Conservation (phyloP, 495 filamentous ascomycete genomes). For the Durotheca rogersii region DNA sequence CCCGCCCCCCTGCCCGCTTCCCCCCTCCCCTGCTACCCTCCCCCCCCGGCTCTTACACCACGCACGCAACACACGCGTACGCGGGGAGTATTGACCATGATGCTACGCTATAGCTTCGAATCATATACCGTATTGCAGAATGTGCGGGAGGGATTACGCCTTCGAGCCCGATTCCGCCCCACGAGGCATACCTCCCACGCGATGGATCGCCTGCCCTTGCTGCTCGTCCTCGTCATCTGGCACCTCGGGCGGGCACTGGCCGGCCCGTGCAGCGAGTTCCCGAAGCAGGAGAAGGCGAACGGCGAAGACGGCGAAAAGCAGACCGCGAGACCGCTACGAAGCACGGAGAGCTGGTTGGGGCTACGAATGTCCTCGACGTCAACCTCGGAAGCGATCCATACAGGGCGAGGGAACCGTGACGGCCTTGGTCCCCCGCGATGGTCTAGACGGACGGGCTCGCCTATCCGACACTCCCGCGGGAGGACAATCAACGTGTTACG, state of each 20-base stretch:
- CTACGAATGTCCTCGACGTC: too few species aligned
- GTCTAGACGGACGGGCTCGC: too few species aligned
- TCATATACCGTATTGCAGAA: slow-evolving; percentile 60
- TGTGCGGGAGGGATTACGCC: slow-evolving; percentile 45
- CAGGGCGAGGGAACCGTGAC: too few species aligned
- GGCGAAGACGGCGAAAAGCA: slow-evolving; percentile 41
- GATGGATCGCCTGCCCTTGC: slow-evolving; percentile 61
- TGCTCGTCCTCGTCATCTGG: slow-evolving; percentile 48
- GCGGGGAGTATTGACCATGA: too few species aligned
- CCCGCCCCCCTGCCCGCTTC: too few species aligned
- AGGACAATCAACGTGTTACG: too few species aligned
- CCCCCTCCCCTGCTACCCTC: too few species aligned
- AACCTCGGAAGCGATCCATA: too few species aligned
- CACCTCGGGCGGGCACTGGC: slow-evolving; percentile 57
- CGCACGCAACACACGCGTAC: too few species aligned
- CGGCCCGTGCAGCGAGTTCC: slow-evolving; percentile 45
- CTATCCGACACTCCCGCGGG: too few species aligned
- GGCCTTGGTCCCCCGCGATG: too few species aligned
- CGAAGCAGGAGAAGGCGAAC: slow-evolving; percentile 31
- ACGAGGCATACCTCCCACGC: slow-evolving; percentile 58
- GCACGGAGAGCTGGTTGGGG: slow-evolving; percentile 11
- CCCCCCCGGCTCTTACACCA: too few species aligned
- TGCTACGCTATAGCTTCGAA: slow-evolving; percentile 45
- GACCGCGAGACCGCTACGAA: slow-evolving; percentile 30
- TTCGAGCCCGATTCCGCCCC: slow-evolving; percentile 46